phyloP scores from a whole-genome alignment of 2,329 filamentous ascomycete species.

The Aspergillus hiratsukae region DNA sequence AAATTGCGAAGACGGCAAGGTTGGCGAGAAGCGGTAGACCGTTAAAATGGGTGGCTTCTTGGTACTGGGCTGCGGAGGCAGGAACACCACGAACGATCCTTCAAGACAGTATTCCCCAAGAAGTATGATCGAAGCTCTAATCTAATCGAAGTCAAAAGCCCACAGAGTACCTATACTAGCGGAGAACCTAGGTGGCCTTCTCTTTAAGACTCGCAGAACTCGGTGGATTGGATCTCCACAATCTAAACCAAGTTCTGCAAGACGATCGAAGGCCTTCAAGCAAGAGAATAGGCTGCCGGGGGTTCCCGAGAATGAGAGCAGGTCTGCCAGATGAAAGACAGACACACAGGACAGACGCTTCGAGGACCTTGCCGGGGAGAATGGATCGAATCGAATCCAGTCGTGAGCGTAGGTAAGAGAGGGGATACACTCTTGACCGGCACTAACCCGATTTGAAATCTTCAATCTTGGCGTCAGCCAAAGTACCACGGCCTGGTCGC shows the following conservation, averaged over 20 bases:
- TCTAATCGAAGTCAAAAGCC: constrained; percentile 5
- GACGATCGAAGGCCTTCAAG: constrained; percentile 7
- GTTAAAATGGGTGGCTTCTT: not conserved
- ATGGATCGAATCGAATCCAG: constrained; percentile 24
- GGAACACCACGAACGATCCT: not conserved
- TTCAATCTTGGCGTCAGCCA: constrained; percentile 20
- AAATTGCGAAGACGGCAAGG: constrained; percentile 23
- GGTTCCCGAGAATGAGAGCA: constrained; percentile 1
- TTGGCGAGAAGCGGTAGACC: constrained; percentile 11
- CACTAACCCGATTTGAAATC: constrained; percentile 20
- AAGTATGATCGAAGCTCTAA: not conserved
- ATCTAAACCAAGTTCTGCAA: constrained; percentile 23
- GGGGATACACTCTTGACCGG: constrained; percentile 23
- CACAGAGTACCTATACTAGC: constrained; percentile 11
- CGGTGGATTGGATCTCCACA: constrained; percentile 20
- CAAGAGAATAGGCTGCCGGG: constrained; percentile 1
- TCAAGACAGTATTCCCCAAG: not conserved
- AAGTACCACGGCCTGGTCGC: constrained; percentile 11
- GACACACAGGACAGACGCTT: constrained; percentile 10
- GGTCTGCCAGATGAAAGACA: constrained; percentile 7
- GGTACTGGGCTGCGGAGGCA: constrained; percentile 4
- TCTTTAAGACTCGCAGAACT: constrained; percentile 24
- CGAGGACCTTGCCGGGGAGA: constrained; percentile 22
- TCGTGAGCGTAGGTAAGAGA: constrained; percentile 18
- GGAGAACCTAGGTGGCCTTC: constrained; percentile 23